A percentile compares a stretch with the other conserved stretches of the same genome.
phyloP scores from a whole-genome alignment of 2,329 filamentous ascomycete species.

The Sordariomycetes sp. region DNA sequence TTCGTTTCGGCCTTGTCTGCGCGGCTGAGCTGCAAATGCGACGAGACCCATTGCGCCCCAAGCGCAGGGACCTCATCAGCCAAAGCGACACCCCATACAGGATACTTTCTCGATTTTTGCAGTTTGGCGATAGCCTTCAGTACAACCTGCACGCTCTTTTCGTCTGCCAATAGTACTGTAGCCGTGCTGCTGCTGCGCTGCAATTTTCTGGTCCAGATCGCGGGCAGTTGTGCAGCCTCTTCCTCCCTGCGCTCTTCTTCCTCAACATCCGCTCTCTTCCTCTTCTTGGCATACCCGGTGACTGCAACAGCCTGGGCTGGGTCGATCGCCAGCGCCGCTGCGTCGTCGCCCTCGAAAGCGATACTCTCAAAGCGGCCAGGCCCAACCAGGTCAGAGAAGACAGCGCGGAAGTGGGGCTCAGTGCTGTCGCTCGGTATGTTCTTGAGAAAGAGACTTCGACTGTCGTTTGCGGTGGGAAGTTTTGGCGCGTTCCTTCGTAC shows the following conservation, averaged over 20 bases:
- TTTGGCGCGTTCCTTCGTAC: conserved; percentile 76
- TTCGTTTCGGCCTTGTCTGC: conserved; percentile 61
- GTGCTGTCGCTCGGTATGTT: conserved; percentile 84
- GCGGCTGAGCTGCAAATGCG: conserved; percentile 63
- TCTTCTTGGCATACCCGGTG: conserved; percentile 28
- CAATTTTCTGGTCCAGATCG: conserved; percentile 63
- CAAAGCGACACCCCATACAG: conserved; percentile 61
- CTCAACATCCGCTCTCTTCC: conserved; percentile 38
- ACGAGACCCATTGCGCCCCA: conserved; percentile 48
- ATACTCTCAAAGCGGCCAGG: conserved; percentile 72
- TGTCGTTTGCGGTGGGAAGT: conserved; percentile 62
- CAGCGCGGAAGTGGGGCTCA: conserved; percentile 61
- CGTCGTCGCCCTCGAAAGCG: conserved; percentile 56
- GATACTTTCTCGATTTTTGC: conserved; percentile 47
- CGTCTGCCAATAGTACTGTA: conserved; percentile 76
- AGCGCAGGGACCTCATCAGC: conserved; percentile 45
- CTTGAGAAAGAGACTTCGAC: conserved; percentile 79
- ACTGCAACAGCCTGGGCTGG: conserved; percentile 37
- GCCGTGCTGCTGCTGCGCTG: conserved; percentile 70
- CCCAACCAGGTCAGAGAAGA: conserved; percentile 68
- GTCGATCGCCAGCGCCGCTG: conserved; percentile 24
- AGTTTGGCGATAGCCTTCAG: conserved; percentile 65
- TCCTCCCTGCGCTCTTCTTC: conserved; percentile 48
- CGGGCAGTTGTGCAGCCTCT: conserved; percentile 53
- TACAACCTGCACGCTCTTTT: conserved; percentile 64